These are phyloP conservation scores for Huntiella omanensis DNA, from an alignment of 2,329 filamentous ascomycete species.

Conservation along the genomic window DNA sequence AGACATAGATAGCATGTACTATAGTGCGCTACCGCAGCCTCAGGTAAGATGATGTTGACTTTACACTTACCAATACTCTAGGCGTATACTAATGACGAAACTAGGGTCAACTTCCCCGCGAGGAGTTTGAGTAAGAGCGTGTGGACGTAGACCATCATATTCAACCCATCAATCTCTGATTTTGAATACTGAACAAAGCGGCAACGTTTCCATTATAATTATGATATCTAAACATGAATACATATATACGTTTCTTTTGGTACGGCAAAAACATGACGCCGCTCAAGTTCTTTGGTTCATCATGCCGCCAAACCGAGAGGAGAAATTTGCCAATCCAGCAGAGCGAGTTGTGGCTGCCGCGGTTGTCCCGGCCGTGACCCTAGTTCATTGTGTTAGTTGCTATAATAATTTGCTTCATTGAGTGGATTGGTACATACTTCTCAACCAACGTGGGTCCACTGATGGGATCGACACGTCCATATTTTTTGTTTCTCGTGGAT, in stretches of 20 bases:
- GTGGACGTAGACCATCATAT: too few relatives aligned
- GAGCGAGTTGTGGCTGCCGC: constrained; percentile 34
- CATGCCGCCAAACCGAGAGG: constrained; percentile 48
- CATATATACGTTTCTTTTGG: too few relatives aligned
- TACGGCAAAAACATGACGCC: not conserved
- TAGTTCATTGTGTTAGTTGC: constrained; percentile 19
- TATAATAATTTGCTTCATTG: not conserved
- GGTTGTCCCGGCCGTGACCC: constrained; percentile 40
- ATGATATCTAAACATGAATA: too few relatives aligned
- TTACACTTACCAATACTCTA: too few relatives aligned
- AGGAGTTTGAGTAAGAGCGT: constrained; percentile 24
- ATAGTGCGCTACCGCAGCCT: constrained; percentile 62
- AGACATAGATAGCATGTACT: constrained; percentile 74
- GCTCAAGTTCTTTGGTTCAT: constrained; percentile 10
- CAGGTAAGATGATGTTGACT: constrained; percentile 36
- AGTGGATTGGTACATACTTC: constrained; percentile 42
- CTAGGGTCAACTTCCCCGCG: constrained; percentile 25
- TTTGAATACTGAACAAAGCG: not conserved
- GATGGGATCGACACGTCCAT: constrained; percentile 76
- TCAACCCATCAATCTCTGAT: not conserved
- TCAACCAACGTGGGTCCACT: constrained; percentile 81
- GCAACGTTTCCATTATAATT: too few relatives aligned
- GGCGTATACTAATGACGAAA: not conserved
- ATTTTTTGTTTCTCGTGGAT: constrained; percentile 76
- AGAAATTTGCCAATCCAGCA: constrained; percentile 51